Percentiles rank a stretch among this genome's conserved stretches.
phyloP scores from a whole-genome alignment of 2,329 filamentous ascomycete species.

The Diaporthe batatas region DNA sequence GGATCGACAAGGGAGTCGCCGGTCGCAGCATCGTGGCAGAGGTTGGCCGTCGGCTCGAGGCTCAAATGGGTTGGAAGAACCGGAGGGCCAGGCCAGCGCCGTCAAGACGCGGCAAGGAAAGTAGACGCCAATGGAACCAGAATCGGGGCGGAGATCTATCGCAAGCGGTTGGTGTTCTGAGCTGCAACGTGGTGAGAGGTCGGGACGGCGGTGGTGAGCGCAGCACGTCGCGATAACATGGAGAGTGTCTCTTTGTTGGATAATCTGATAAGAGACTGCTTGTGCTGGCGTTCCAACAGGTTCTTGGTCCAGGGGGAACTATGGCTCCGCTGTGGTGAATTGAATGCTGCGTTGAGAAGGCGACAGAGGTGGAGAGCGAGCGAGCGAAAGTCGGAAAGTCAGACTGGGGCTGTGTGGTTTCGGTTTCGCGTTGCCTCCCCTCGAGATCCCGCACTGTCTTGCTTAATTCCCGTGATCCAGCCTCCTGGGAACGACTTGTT shows the following conservation, averaged over 20 bases:
- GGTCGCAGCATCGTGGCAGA: constrained; percentile 82
- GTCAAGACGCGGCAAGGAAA: constrained; percentile 58
- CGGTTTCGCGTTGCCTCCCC: constrained; percentile 33
- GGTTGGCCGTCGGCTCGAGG: constrained; percentile 45
- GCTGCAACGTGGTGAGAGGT: background rate
- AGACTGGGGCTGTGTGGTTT: constrained; percentile 17
- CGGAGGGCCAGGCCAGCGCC: constrained; percentile 54
- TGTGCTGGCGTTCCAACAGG: background rate
- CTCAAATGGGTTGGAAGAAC: constrained; percentile 38
- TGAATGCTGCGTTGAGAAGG: constrained; percentile 18
- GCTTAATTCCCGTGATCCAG: constrained; percentile 13
- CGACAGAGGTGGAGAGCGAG: constrained; percentile 12
- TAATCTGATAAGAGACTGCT: background rate
- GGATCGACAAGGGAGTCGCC: constrained; percentile 88
- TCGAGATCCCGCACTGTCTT: constrained; percentile 9
- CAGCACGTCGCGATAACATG: constrained; percentile 35
- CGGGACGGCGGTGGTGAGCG: background rate
- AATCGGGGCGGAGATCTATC: constrained; percentile 16
- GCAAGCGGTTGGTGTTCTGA: background rate
- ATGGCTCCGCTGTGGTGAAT: constrained; percentile 5
- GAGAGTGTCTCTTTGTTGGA: constrained; percentile 1
- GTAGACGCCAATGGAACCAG: constrained; percentile 39
- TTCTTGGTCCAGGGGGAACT: background rate
- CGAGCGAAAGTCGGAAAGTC: constrained; percentile 19
- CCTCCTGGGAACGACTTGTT: constrained; percentile 8